Conservation (phyloP, 805 yeast species). For the Pichia scutulata region DNA sequence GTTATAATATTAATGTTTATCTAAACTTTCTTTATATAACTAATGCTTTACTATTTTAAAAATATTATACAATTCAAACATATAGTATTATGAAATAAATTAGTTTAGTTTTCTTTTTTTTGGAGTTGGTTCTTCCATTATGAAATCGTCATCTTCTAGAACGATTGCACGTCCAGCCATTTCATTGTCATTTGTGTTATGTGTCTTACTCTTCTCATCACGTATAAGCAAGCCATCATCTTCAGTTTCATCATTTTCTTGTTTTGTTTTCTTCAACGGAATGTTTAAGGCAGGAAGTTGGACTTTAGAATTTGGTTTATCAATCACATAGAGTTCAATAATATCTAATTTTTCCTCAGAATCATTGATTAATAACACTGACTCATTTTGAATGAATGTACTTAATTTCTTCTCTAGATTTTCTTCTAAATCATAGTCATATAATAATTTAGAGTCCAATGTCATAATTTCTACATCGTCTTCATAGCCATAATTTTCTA, state of each 20-base stretch:
- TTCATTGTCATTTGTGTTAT: neutral
- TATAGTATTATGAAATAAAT: neutral
- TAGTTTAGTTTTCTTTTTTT: slow-evolving; percentile 4
- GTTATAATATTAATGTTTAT: neutral
- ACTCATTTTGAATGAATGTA: slow-evolving; percentile 49
- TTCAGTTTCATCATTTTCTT: slow-evolving; percentile 14
- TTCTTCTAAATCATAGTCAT: slow-evolving; percentile 87
- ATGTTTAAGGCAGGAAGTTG: slow-evolving; percentile 19
- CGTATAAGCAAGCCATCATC: slow-evolving; percentile 15
- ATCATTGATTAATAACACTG: slow-evolving; percentile 64
- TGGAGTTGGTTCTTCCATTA: slow-evolving; percentile 7
- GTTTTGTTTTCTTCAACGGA: slow-evolving; percentile 10
- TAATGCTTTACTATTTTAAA: neutral
- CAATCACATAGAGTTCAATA: slow-evolving; percentile 48
- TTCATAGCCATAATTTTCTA: slow-evolving; percentile 44
- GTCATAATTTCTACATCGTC: slow-evolving; percentile 51
- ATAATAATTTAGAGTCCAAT: slow-evolving; percentile 46
- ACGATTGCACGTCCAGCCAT: neutral
- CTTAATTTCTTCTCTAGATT: slow-evolving; percentile 42
- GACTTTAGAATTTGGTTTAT: slow-evolving; percentile 9
- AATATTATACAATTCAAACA: neutral
- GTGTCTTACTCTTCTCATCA: slow-evolving; percentile 6
- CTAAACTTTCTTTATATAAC: neutral
- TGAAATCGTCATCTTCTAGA: slow-evolving; percentile 11
- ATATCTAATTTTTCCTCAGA: slow-evolving; percentile 63